Evolutionary conservation across 805 yeast genomes (phyloP), one percentile per base, ranked within the genome.

Genomic region (Starmera amethionina): DNA sequence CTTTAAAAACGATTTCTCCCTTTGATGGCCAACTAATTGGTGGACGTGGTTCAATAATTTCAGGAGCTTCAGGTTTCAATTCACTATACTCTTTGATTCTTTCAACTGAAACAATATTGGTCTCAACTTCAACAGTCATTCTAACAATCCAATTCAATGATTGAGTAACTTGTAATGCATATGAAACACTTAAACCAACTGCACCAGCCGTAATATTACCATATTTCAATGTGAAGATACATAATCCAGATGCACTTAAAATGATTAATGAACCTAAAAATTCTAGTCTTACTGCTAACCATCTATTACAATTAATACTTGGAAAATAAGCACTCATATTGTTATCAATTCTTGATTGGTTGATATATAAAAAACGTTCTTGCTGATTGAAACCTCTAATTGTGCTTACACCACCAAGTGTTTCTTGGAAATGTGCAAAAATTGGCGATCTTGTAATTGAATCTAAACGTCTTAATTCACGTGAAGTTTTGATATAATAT

Each of bases 221-320:
- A 14, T 73, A 67, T 18, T 87, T 73, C 44, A 77, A 59, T 4
- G 57, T 51, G 16, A 51, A 29, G 38, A 94, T 83, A 13, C 94
- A 73, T 52, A 93, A 69, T 5, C 86, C 82, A 3, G 97, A 85
- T 7, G 97, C 80, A 35, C 85, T 81, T 43, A 88, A 72, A 52
- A 93, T 90, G 46, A 93, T 84, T 35, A 89, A 52, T 2, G 97
- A 83, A 29, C 98, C 97, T 49, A 93, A 68, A 47, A 85, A 79
- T 62, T 94, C 97, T 44, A 93, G 71, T 55, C 99, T 75, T 10
- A 87, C 95, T 9, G 97, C 96, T 45, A 93, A 73, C 99, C 99
- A 93, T 65, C 99, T 78, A 60, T 94, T 93, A 11, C 96, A 89
- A 58, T 85, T 82, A 42, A 88, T 78, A 10, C 95, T 74, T 27